Evolutionary conservation across 768 basidiomycete species (phyloP).

Genomic region (Suillus luteus): DNA sequence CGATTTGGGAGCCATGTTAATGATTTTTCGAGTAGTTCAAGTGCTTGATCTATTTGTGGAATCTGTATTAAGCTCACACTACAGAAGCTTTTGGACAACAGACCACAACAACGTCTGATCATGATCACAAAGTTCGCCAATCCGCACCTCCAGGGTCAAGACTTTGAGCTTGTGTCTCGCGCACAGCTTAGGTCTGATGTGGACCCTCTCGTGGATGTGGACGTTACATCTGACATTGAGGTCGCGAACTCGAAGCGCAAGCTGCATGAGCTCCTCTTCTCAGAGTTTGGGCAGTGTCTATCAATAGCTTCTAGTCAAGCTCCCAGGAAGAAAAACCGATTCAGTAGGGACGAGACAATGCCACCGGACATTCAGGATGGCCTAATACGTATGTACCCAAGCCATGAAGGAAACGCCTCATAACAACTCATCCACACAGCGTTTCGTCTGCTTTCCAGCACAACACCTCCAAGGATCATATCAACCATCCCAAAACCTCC

Average conservation of each 20-base stretch:
- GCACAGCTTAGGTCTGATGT: constrained; percentile 24
- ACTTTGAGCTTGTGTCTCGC: constrained; percentile 39
- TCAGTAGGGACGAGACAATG: constrained; percentile 11
- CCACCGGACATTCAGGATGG: background rate
- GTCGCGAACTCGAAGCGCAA: constrained; percentile 21
- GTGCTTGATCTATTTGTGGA: background rate
- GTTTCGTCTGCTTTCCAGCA: constrained; percentile 51
- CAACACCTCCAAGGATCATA: constrained; percentile 35
- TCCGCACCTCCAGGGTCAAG: constrained; percentile 43
- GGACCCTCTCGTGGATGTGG: constrained; percentile 18
- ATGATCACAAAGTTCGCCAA: constrained; percentile 47
- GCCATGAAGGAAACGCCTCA: background rate
- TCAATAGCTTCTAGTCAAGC: background rate
- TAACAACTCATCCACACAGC: constrained; percentile 29
- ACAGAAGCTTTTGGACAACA: constrained; percentile 14
- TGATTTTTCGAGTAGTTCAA: background rate
- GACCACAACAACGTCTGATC: constrained; percentile 21
- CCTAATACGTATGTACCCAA: constrained; percentile 7
- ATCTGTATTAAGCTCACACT: background rate
- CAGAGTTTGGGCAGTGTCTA: constrained; percentile 24
- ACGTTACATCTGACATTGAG: constrained; percentile 1
- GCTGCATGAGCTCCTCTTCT: constrained; percentile 25
- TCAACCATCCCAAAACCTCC: constrained; percentile 46
- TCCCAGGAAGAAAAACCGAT: constrained; percentile 9
- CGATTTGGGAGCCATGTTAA: constrained; percentile 9